A percentile compares a stretch with the other conserved stretches of the same genome.
These are phyloP conservation scores for Graphilbum fragrans DNA, from an alignment of 2,329 filamentous ascomycete species.

Conservation along the genomic window DNA sequence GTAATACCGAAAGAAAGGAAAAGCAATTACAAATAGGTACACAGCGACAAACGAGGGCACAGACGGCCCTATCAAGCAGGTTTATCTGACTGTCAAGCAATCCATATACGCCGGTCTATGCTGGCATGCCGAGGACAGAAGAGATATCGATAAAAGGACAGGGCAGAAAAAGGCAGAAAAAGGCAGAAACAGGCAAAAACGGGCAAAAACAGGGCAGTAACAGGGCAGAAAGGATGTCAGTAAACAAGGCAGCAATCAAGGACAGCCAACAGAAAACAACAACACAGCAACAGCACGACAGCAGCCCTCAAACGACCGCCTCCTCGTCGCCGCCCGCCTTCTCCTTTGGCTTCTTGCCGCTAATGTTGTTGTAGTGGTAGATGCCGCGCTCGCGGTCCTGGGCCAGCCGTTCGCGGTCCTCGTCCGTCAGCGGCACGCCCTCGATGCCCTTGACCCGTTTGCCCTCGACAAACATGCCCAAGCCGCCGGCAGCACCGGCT, in stretches of 20 bases:
- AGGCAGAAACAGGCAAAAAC: no score
- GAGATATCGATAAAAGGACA: neutral
- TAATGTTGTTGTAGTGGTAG: constrained; percentile 45
- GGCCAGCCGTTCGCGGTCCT: constrained; percentile 37
- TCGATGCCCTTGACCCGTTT: constrained; percentile 61
- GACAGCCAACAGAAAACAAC: neutral
- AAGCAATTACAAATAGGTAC: no score
- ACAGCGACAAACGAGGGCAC: no score
- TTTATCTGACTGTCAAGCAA: no score
- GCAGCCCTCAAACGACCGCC: neutral
- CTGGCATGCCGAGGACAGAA: no score
- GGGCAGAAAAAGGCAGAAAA: neutral
- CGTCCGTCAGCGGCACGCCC: constrained; percentile 50
- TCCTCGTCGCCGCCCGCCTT: constrained; percentile 19
- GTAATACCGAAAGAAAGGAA: no score
- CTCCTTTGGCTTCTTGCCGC: constrained; percentile 35
- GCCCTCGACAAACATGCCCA: constrained; percentile 60
- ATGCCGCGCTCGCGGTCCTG: constrained; percentile 43
- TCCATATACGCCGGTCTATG: no score
- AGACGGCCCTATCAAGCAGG: no score
- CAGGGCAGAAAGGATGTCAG: neutral
- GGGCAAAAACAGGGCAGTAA: neutral
- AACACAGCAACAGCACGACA: no score
- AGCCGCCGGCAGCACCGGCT: constrained; percentile 54
- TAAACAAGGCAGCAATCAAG: neutral